Conservation (phyloP, 2,329 filamentous ascomycete species). For the Westerdykella aurantiaca region DNA sequence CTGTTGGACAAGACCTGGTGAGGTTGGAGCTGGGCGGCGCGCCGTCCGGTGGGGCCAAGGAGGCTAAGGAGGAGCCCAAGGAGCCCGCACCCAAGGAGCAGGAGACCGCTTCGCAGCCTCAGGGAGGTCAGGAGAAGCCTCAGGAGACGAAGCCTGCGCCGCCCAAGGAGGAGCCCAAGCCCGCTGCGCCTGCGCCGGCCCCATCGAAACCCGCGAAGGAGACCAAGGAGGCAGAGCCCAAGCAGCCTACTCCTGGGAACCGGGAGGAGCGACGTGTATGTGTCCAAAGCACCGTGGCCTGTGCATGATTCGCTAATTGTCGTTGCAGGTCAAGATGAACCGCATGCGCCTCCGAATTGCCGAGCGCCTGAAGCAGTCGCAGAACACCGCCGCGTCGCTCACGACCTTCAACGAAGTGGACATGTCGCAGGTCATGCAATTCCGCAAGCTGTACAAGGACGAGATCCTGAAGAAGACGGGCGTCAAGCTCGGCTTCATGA, state of each 20-base stretch:
- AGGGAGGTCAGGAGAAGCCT: slow-evolving; percentile 45
- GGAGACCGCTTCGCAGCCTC: slow-evolving; percentile 51
- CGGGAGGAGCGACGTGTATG: slow-evolving; percentile 84
- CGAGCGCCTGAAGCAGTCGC: slow-evolving; percentile 96
- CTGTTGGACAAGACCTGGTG: slow-evolving; percentile 85
- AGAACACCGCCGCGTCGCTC: slow-evolving; percentile 94
- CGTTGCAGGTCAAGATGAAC: slow-evolving; percentile 91
- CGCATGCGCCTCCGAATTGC: slow-evolving; percentile 97
- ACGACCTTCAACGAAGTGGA: slow-evolving; percentile 99
- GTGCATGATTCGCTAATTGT: background rate
- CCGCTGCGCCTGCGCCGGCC: slow-evolving; percentile 31
- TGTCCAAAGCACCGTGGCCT: slow-evolving; percentile 30
- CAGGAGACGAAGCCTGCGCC: slow-evolving; percentile 32
- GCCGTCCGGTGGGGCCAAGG: slow-evolving; percentile 47
- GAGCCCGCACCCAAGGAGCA: slow-evolving; percentile 53
- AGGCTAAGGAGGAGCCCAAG: slow-evolving; percentile 54
- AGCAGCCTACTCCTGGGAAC: slow-evolving; percentile 53
- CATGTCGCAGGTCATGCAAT: slow-evolving; percentile 96
- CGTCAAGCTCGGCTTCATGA: slow-evolving; percentile 99
- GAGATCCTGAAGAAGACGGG: slow-evolving; percentile 93
- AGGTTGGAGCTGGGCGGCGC: slow-evolving; percentile 67
- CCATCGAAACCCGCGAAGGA: slow-evolving; percentile 29
- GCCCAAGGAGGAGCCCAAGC: slow-evolving; percentile 37
- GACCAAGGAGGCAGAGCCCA: slow-evolving; percentile 34
- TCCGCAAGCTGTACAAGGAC: slow-evolving; percentile 96